phyloP scores from a whole-genome alignment of 1,284 basidiomycete species.

The Ustilago nuda region DNA sequence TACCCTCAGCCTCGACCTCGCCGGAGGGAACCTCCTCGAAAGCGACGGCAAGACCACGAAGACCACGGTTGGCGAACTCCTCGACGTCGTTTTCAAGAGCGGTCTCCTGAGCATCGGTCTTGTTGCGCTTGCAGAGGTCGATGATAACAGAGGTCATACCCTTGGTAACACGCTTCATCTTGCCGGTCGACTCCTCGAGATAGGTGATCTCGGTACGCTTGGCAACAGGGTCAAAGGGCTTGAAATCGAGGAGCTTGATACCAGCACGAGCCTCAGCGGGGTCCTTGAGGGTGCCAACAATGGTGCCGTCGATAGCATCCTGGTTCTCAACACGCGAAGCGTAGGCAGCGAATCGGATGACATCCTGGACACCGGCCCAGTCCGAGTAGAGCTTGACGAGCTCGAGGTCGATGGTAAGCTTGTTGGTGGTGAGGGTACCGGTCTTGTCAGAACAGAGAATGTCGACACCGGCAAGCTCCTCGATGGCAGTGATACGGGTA shows the following conservation, averaged over 20 bases:
- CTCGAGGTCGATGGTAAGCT: slow-evolving; percentile 93
- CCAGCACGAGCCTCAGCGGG: slow-evolving; percentile 82
- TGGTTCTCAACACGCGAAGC: slow-evolving; percentile 98
- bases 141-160: slow-evolving; percentile 96
- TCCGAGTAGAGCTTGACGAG: slow-evolving; percentile 91
- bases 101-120: slow-evolving; percentile 90
- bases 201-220: slow-evolving; percentile 99
- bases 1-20: slow-evolving; percentile 84
- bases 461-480: slow-evolving; percentile 90
- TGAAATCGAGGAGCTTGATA: slow-evolving; percentile 97
- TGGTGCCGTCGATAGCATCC: slow-evolving; percentile 93
- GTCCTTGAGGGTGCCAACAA: slow-evolving; percentile 80
- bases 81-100: slow-evolving; percentile 92
- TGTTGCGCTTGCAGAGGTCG: slow-evolving; percentile 90
- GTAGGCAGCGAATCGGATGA: slow-evolving; percentile 92
- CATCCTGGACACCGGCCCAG: slow-evolving; percentile 83
- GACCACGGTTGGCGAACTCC: slow-evolving; percentile 93
- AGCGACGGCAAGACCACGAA: slow-evolving; percentile 95
- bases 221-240: slow-evolving; percentile 99
- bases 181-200: slow-evolving; percentile 89
- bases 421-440: slow-evolving; percentile 94
- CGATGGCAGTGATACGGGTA: slow-evolving; percentile 94
- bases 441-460: slow-evolving; percentile 99
- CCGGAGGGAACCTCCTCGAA: slow-evolving; percentile 85
- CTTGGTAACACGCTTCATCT: slow-evolving; percentile 98